Evolutionary conservation across 176 grass and related monocot genomes (phyloP), one percentile per base, ranked within the genome.

Genomic region (Areca catechu): DNA sequence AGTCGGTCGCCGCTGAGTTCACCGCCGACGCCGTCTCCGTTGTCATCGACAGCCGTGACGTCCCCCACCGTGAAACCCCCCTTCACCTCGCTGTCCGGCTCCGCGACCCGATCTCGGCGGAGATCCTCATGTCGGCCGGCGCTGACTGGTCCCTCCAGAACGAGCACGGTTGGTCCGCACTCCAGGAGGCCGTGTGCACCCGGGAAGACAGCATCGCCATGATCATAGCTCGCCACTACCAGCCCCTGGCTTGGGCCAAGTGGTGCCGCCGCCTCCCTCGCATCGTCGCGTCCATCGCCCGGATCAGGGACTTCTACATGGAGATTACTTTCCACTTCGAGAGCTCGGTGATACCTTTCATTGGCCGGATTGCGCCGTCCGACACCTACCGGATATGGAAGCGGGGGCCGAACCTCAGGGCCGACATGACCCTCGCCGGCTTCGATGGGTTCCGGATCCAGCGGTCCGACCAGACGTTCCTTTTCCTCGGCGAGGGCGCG

Each of bases 271-370:
- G 93, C 4, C 79, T 98, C 24, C 93, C 93, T 10, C 81, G 93
- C 16, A 76, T 98, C 37, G 85, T 98, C 18, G 81, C 93, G 20
- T 85, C 81, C 51, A 70, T 98, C 47, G 24, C 20, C 24, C 63
- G 87, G 71, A 92, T 98, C 72, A 75, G 75, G 0, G 84, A 98
- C 71, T 92, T 98, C 72, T 98, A 98, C 75, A 98, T 98, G 93
- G 93, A 98, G 78, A 98, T 98, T 78, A 85, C 84, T 54, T 98
- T 98, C 81, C 87, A 98, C 74, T 98, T 98, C 58, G 93, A 98
- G 78, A 92, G 87, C 21, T 98, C 93, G 25, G 93, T 98, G 24
- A 98, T 98, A 22, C 93, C 93, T 1, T 98, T 98, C 69, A 87
- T 92, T 22, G 80, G 93, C 47, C 78, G 93, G 68, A 98, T 98